Conservation (phyloP, 768 basidiomycete genomes). For the Termitomyces sp. region DNA sequence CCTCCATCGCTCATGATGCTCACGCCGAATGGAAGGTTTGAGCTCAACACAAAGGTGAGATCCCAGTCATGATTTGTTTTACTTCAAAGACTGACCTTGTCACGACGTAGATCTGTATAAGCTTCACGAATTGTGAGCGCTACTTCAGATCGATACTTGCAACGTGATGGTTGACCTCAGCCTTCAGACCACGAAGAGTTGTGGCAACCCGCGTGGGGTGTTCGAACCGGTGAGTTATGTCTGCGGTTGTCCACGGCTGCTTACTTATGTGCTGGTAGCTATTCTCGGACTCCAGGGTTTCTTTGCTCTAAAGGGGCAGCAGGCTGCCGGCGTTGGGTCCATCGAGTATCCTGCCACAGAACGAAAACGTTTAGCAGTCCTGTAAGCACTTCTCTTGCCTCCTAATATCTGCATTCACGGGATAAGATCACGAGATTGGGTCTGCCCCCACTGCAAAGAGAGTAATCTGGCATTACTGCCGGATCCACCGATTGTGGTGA, state of each 20-base stretch:
- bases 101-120: conserved; percentile 73
- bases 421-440: conserved; percentile 73
- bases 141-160: not conserved
- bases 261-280: conserved; percentile 35
- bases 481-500: conserved; percentile 38
- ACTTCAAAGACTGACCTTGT: not conserved
- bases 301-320: conserved; percentile 84
- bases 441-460: conserved; percentile 66
- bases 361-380: conserved; percentile 67
- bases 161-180: not conserved
- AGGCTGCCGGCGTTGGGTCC: conserved; percentile 83
- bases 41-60: conserved; percentile 85
- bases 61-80: not conserved
- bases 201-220: conserved; percentile 99
- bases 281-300: conserved; percentile 87
- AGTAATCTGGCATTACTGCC: conserved; percentile 67
- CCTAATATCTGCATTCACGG: conserved; percentile 5
- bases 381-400: conserved; percentile 42
- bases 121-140: conserved; percentile 80
- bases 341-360: conserved; percentile 73
- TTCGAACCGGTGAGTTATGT: conserved; percentile 71
- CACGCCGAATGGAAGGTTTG: conserved; percentile 96
- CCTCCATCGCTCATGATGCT: conserved; percentile 95
- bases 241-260: not conserved
- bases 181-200: conserved; percentile 83